Percentiles rank a stretch among this genome's conserved stretches.
These are phyloP conservation scores for Mycena rosella DNA, from an alignment of 768 basidiomycete species.

Conservation along the genomic window DNA sequence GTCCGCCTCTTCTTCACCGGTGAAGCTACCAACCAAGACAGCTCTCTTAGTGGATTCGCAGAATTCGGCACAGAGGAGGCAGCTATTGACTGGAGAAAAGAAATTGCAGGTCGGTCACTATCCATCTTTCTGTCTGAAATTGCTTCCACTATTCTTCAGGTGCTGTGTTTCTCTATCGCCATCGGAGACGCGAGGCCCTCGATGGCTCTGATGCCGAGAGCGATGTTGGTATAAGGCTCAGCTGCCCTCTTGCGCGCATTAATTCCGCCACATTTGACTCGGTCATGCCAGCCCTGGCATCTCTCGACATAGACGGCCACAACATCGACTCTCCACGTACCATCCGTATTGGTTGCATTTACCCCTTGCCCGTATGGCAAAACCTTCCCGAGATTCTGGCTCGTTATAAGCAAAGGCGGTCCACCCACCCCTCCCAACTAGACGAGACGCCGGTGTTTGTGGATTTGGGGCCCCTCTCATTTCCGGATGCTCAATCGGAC, in stretches of 20 bases:
- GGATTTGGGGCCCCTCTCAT: conserved; percentile 58
- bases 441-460: conserved; percentile 47
- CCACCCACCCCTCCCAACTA: conserved; percentile 16
- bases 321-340: neutral
- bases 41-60: conserved; percentile 41
- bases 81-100: conserved; percentile 62
- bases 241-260: conserved; percentile 59
- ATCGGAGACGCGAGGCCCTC: conserved; percentile 53
- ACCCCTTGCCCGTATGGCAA: conserved; percentile 41
- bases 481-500: conserved; percentile 40
- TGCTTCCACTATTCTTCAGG: conserved; percentile 43
- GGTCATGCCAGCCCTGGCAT: conserved; percentile 44
- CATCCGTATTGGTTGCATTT: conserved; percentile 33
- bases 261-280: conserved; percentile 38
- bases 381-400: conserved; percentile 38
- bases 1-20: conserved; percentile 56
- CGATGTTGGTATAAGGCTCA: conserved; percentile 57
- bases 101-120: conserved; percentile 54
- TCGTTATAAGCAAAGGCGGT: conserved; percentile 11
- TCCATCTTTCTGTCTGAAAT: neutral
- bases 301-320: conserved; percentile 31
- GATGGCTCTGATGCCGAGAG: conserved; percentile 45
- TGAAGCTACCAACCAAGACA: conserved; percentile 37
- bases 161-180: conserved; percentile 60
- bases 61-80: conserved; percentile 74